Evolutionary conservation across 1,284 basidiomycete genomes (phyloP), one percentile per base, ranked within the genome.

Genomic region (Irpex lacteus): DNA sequence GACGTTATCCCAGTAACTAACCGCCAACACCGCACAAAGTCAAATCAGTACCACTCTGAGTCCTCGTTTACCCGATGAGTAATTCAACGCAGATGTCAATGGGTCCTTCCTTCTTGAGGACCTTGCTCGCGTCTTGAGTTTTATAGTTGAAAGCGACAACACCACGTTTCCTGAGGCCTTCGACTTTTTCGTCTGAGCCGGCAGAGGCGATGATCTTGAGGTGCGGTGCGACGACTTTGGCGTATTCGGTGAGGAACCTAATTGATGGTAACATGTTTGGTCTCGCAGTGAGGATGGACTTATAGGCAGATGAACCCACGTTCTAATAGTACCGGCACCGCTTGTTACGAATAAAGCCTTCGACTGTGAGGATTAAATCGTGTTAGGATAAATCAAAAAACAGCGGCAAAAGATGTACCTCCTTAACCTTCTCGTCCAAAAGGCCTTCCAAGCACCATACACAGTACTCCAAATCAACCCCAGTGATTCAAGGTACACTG

Each of bases 161-260:
- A 0, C 89, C 89, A 49, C 90, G 74, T 49, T 81, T 72, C 68
- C 83, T 83, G 69, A 90, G 80, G 73, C 84, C 87, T 13, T 78
- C 72, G 60, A 88, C 84, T 73, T 93, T 94, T 60, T 87, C 86
- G 8, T 85, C 80, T 0, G 86, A 84, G 1, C 90, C 90, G 0
- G 89, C 88, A 1, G 90, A 88, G 1, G 83, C 89, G 65, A 91
- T 87, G 61, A 92, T 88, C 67, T 86, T 87, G 38, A 86, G 73
- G 0, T 86, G 87, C 13, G 83, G 81, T 11, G 61, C 61, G 21
- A 37, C 34, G 47, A 62, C 26, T 57, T 62, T 65, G 5, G 63
- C 63, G 60, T 65, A 65, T 50, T 65, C 64, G 52, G 38, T 59
- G 7, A 65, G 57, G 64, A 65, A 65, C n/a, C 64, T 65, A 53